Conservation (phyloP, 2,329 filamentous ascomycete species). For the Ophiosphaerella korrae region DNA sequence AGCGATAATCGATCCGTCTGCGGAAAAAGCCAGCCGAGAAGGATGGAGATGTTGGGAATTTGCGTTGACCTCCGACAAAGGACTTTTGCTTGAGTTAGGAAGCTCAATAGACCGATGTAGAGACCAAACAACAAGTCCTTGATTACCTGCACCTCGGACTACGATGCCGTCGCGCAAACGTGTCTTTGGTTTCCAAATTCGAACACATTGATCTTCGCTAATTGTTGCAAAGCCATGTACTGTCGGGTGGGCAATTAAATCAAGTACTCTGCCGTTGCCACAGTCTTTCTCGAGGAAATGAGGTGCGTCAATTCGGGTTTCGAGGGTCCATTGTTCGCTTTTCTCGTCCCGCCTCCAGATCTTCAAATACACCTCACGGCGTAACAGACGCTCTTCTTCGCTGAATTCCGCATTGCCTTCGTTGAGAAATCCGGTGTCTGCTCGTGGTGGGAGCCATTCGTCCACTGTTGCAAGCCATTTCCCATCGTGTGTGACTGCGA, state of each 20-base stretch:
- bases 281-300: constrained; percentile 63
- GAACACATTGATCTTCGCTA: constrained; percentile 77
- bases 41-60: constrained; percentile 46
- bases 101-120: constrained; percentile 62
- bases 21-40: constrained; percentile 75
- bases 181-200: constrained; percentile 79
- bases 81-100: constrained; percentile 44
- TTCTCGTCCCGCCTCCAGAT: constrained; percentile 77
- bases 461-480: constrained; percentile 91
- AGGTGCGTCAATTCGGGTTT: constrained; percentile 82
- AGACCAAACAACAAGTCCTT: constrained; percentile 74
- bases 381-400: constrained; percentile 52
- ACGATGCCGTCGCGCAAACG: constrained; percentile 71
- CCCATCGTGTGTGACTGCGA: constrained; percentile 80
- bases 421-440: constrained; percentile 67
- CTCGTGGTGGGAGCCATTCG: constrained; percentile 78
- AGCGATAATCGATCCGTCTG: constrained; percentile 45
- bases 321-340: constrained; percentile 69
- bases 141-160: constrained; percentile 58
- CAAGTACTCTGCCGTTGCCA: constrained; percentile 66
- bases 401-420: constrained; percentile 48
- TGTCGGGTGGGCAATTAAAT: constrained; percentile 72
- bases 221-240: constrained; percentile 79
- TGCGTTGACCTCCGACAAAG: constrained; percentile 26
- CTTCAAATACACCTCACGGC: constrained; percentile 81